Base-by-base conservation (phyloP, 2,329 filamentous ascomycete genomes). In the Rutstroemia sp. region DNA sequence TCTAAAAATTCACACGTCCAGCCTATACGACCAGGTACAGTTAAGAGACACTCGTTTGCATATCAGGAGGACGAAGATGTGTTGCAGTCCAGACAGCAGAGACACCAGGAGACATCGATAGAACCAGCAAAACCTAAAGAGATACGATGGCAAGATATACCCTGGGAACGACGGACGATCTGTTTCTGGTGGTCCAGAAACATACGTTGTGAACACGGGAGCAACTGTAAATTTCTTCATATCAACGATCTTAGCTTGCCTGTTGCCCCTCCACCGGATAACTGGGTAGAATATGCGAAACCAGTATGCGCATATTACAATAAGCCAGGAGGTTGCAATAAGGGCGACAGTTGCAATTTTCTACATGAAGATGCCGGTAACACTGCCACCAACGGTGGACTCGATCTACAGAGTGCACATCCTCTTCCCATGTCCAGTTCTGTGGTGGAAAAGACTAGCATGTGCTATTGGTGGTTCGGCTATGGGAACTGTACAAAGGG, bases 1-100 rank as follows among this genome's bases (percentile, higher is more conserved):
- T 57, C 62, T 12, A 57, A 61, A 19, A 56, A 54, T 16, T 44
- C 45, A 17, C 47, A 57, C 4, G 17, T 63, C 4, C 47, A 59
- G 30, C 54, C 56, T 21, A 48, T 67, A 19, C 57, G 55, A 23
- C 60, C 61, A 14, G 49, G 50, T 25, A 44, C 30, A 34, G 7
- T 65, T 21, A 52, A 59, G 4, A 64, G 60, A 27, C 17, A 38
- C 23, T 50, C 57, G 1, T 30, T 48, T 25, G 21, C 10, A 38
- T 23, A 25, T 8, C 46, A 27, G 12, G 37, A 41, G 4, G 37
- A 45, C 27, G 38, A 48, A 27, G 48, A 30, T 5, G 19, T 6
- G 9, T 10, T 6, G 7, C 30, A 8, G 14, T 19, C n/a, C 21
- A 19, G 21, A 47, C 19, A 27, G 19, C 19, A 16, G 8, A 16